Conservation (phyloP, 805 yeast genomes). For the Yarrowia sp. region DNA sequence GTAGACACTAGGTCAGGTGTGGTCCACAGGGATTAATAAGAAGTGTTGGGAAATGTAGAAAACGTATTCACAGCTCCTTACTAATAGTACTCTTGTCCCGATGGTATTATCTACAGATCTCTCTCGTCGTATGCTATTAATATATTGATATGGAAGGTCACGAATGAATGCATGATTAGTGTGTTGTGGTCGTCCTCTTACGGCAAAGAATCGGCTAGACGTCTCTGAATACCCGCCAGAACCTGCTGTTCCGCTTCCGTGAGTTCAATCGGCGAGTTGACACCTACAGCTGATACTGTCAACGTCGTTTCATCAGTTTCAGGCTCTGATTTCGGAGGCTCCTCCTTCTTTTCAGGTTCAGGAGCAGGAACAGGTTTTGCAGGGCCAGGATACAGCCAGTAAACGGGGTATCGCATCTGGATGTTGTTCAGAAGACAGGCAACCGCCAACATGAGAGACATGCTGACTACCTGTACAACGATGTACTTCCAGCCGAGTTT, state of each 20-base stretch:
- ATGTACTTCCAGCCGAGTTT: conserved; percentile 71
- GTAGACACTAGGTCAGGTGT: no score
- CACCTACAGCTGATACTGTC: neutral
- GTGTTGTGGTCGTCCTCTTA: neutral
- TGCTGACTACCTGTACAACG: conserved; percentile 60
- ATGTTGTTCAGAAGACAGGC: conserved; percentile 64
- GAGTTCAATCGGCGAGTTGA: conserved; percentile 1
- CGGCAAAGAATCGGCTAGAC: neutral
- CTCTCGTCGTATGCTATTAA: neutral
- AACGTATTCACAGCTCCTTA: no score
- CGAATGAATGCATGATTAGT: conserved; percentile 8
- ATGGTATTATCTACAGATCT: no score
- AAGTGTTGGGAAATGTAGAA: no score
- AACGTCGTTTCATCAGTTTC: conserved; percentile 5
- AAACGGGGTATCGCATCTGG: conserved; percentile 60
- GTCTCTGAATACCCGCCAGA: neutral
- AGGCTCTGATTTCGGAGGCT: neutral
- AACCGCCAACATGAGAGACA: conserved; percentile 57
- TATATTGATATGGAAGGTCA: neutral
- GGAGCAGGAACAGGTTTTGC: neutral
- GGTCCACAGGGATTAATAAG: no score
- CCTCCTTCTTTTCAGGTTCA: conserved; percentile 6
- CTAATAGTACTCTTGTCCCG: no score
- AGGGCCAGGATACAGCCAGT: conserved; percentile 62
- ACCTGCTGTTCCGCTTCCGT: conserved; percentile 8